phyloP scores from a whole-genome alignment of 257 asterid species.

The Fraxinus pennsylvanica region DNA sequence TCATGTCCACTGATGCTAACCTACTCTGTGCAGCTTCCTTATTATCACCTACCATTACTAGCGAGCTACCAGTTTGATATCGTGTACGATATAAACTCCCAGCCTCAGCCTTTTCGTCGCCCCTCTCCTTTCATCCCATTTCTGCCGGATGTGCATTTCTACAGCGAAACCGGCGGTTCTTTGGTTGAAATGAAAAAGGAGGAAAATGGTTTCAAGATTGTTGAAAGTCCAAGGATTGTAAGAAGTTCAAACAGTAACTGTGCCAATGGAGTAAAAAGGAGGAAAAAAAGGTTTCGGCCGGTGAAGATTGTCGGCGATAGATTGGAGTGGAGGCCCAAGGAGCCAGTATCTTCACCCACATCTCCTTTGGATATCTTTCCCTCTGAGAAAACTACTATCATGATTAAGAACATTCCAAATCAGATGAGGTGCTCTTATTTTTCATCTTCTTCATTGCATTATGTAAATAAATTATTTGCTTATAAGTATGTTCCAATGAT shows the following conservation, averaged over 20 bases:
- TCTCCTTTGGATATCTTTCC: background rate
- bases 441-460: background rate
- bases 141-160: background rate
- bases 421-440: constrained; percentile 27
- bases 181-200: background rate
- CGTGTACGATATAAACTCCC: background rate
- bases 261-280: background rate
- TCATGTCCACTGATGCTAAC: background rate
- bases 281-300: background rate
- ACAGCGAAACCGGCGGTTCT: background rate
- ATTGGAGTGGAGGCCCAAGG: background rate
- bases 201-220: background rate
- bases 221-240: background rate
- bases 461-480: background rate
- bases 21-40: background rate
- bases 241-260: background rate
- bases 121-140: background rate
- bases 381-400: constrained; percentile 23
- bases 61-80: background rate
- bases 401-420: constrained; percentile 43
- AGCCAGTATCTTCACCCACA: background rate
- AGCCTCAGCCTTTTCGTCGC: background rate
- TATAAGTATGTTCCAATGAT: background rate
- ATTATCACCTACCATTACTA: background rate
- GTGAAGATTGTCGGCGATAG: background rate